Evolutionary conservation across 495 filamentous ascomycete genomes (phyloP).

Genomic region (Glarea lozoyensis): DNA sequence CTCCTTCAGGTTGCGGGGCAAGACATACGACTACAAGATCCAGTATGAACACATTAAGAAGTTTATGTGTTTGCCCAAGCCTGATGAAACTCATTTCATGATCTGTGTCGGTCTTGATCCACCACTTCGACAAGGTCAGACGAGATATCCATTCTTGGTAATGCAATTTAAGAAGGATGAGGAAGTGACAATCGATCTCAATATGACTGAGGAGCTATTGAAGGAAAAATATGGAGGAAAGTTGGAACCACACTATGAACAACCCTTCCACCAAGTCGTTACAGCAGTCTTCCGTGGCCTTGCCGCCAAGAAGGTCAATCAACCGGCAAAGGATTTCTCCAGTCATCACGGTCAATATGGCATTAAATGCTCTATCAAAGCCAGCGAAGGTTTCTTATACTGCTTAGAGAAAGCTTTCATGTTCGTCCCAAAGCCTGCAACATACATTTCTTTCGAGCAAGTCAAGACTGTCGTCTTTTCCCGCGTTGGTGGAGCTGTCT

Average conservation of each 20-base stretch:
- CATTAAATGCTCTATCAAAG: conserved; percentile 99
- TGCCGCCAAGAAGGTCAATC: conserved; percentile 86
- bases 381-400: conserved; percentile 93
- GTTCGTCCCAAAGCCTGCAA: conserved; percentile 97
- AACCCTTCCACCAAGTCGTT: conserved; percentile 83
- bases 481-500: conserved; percentile 87
- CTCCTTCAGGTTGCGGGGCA: conserved; percentile 94
- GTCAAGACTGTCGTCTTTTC: conserved; percentile 87
- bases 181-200: conserved; percentile 91
- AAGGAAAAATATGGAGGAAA: conserved; percentile 84
- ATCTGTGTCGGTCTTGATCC: conserved; percentile 94
- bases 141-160: conserved; percentile 94
- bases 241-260: conserved; percentile 79
- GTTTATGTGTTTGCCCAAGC: conserved; percentile 96
- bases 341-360: conserved; percentile 89
- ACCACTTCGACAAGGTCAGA: conserved; percentile 94
- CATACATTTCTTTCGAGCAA: conserved; percentile 90
- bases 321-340: conserved; percentile 86
- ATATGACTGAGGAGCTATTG: conserved; percentile 85
- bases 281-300: conserved; percentile 90
- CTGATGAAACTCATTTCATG: conserved; percentile 89
- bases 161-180: conserved; percentile 99
- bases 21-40: conserved; percentile 99
- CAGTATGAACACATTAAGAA: conserved; percentile 97
- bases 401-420: conserved; percentile 97